Base-by-base conservation (phyloP, 805 yeast species). In the Candida multigemmis region DNA sequence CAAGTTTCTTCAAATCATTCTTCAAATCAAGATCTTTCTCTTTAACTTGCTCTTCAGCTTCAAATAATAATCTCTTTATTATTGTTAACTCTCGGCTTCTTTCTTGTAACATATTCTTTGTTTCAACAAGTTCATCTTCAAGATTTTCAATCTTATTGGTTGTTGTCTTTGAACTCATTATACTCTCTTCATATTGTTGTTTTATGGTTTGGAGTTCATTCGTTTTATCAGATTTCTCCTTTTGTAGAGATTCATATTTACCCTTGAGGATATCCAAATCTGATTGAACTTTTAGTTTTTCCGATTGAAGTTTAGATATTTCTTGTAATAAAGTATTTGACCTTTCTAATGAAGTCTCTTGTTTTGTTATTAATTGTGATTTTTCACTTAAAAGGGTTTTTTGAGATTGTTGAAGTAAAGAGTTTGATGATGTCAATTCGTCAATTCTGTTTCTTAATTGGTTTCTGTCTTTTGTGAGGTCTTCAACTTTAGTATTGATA, bases 111-210 rank as follows among this genome's bases (percentile, higher is more conserved):
- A 77, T 61, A 17, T 71, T 68, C 30, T 84, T 68, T 4, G 82
- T 60, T 32, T 87, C 96, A 7, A 68, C 59, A n/a, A 89, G 54
- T 44, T 87, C 96, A 31, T 85, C 94, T 38, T 82, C 86, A 16
- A 87, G 48, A 2, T 74, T 68, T 31, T 81, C 86, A 13, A 71
- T 60, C 35, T 71, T 67, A 28, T 62, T 62, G 22, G 64, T 66
- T 2, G 75, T 58, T 40, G 91, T 97, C 34, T 70, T 69, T 21
- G 76, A 53, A 28, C 81, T 72, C 66, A 80, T 68, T 3, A 65
- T 44, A 26, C 81, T 48, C 41, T 84, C 94, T 27, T 83, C 89
- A 33, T 76, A 71, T 45, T 82, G 85, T 36, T 73, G 77, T 40
- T 69, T 77, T 33, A 73, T 43, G 5, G 53, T 32, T 34, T 49